Evolutionary conservation across 805 yeast genomes (phyloP).

Genomic region (Scheffersomyces ergatensis): DNA sequence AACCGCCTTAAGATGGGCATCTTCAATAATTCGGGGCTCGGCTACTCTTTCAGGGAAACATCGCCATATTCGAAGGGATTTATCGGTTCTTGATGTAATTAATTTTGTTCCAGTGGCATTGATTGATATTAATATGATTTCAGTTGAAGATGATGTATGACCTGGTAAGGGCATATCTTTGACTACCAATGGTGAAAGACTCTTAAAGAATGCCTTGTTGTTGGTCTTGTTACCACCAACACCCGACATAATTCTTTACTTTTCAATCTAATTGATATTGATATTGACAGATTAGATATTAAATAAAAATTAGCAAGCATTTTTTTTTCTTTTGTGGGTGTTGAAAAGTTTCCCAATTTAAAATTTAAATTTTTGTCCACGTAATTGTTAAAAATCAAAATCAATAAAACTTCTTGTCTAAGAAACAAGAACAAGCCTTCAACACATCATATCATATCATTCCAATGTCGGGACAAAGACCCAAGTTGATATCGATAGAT

Average conservation of each 20-base stretch:
- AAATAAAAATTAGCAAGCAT: no score
- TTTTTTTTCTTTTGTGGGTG: no score
- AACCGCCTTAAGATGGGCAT: slow-evolving; percentile 38
- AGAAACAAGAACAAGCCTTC: not conserved
- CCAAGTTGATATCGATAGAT: slow-evolving; percentile 61
- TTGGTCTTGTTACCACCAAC: no score
- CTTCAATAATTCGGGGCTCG: slow-evolving; percentile 39
- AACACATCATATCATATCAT: no score
- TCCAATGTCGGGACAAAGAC: slow-evolving; percentile 20
- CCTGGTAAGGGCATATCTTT: slow-evolving; percentile 15
- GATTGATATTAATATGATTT: slow-evolving; percentile 35
- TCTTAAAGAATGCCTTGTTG: slow-evolving; percentile 17
- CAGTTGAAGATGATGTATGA: slow-evolving; percentile 15
- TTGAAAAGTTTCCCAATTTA: no score
- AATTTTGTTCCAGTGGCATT: slow-evolving; percentile 42
- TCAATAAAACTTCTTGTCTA: not conserved
- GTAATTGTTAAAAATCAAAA: not conserved
- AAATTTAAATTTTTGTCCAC: not conserved
- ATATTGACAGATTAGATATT: no score
- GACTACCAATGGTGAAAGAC: slow-evolving; percentile 12
- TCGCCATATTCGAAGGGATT: slow-evolving; percentile 40
- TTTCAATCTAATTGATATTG: no score
- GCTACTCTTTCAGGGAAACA: slow-evolving; percentile 20
- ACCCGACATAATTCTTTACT: no score
- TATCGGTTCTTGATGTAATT: slow-evolving; percentile 43